Conservation (phyloP, 108 stramenopile genomes). For the Licmophora abbreviata region DNA sequence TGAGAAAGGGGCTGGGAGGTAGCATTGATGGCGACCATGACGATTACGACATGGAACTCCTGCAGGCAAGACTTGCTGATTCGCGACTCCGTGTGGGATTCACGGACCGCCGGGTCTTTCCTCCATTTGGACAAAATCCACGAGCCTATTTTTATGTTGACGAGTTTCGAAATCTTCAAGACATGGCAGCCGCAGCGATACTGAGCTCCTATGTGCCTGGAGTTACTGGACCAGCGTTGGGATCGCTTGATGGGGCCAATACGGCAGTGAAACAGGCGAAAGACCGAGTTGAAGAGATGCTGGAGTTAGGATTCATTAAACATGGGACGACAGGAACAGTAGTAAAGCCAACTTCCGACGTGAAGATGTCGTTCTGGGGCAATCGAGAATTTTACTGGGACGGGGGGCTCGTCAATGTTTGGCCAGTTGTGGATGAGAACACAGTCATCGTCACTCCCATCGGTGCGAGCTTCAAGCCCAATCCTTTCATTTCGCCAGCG, state of each 20-base stretch:
- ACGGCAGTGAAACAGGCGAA: constrained; percentile 23
- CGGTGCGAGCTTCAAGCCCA: constrained; percentile 27
- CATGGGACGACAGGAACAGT: constrained; percentile 17
- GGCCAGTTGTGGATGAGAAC: constrained; percentile 41
- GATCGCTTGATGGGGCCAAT: constrained; percentile 9
- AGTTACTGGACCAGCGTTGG: constrained; percentile 33
- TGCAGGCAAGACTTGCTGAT: constrained; percentile 18
- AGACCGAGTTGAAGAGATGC: constrained; percentile 28
- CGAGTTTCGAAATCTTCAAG: constrained; percentile 38
- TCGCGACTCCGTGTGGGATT: constrained; percentile 42
- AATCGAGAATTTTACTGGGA: constrained; percentile 33
- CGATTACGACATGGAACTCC: constrained; percentile 34
- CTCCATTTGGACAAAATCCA: constrained; percentile 18
- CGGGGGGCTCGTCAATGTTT: constrained; percentile 55
- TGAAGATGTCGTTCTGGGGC: not conserved
- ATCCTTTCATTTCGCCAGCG: constrained; percentile 37
- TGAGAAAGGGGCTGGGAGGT: constrained; percentile 31
- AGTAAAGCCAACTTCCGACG: not conserved
- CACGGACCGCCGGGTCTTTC: constrained; percentile 43
- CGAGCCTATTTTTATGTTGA: constrained; percentile 56
- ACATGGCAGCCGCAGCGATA: constrained; percentile 40
- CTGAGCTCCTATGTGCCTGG: constrained; percentile 64
- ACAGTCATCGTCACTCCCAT: constrained; percentile 55
- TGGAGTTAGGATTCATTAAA: constrained; percentile 33
- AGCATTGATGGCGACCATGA: constrained; percentile 2